Base-by-base conservation (phyloP, 2,329 filamentous ascomycete genomes). In the Exophiala sp. region DNA sequence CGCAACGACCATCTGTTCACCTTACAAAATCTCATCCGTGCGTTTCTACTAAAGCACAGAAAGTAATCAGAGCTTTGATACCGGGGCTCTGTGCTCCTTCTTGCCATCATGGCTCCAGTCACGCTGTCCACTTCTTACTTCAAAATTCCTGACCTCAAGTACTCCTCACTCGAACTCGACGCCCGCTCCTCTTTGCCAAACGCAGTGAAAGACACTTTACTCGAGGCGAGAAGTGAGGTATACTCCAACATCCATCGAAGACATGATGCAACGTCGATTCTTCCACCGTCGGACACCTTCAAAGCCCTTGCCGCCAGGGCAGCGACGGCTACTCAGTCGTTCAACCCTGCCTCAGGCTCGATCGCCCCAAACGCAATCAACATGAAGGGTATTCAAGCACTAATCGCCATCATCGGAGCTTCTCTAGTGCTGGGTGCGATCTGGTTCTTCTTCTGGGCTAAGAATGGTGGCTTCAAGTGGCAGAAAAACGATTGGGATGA, bases 401-500 rank as follows among this genome's bases (percentile, higher is more conserved):
- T 97, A 1, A 96, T 97, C 68, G 92, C 88, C 9, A 70, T 96
- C 14, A 83, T 97, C 48, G 90, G 89, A 33, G 84, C 85, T 0
- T 83, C 75, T 32, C 87, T 97, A 67, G 87, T 94, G 20, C 55
- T 88, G 3, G 81, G 78, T 0, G 82, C 80, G 20, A 90, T 97
- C 67, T 99, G 94, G 91, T 96, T 99, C 80, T 97, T 99, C 81
- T 95, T 95, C 80, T 95, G 89, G 88, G 92, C 92, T 53, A 92
- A 88, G 74, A 96, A 97, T 65, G 94, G 94, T 58, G 94, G 94
- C 11, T 96, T 97, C 75, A 77, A 88, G 60, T 97, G 91, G 79
- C 81, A 81, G 43, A 76, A 95, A 59, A 79, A 83, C 34, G 94
- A 99, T 72, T 99, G 94, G 92, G 92, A 97, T 5, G 94, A 99